phyloP scores from a whole-genome alignment of 202 grass and related monocot species.

The Elaeis oleifera region DNA sequence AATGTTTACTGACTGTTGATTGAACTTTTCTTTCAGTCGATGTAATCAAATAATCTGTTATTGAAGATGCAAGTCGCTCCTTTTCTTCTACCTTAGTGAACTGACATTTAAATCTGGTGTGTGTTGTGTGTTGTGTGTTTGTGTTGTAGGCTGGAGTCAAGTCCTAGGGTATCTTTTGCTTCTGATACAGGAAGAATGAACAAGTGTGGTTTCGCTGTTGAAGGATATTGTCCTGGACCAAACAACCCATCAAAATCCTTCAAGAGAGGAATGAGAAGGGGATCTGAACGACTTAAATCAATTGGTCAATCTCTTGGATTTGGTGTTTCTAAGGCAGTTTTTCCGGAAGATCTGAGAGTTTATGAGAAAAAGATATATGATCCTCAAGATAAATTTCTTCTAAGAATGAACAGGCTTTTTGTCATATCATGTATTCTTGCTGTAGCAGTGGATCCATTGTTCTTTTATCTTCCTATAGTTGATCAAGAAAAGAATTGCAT shows the following conservation, averaged over 20 bases:
- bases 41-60: too few relatives aligned
- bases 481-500: constrained; percentile 33
- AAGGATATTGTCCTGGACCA: constrained; percentile 25
- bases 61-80: too few relatives aligned
- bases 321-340: constrained; percentile 22
- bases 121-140: neutral
- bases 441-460: constrained; percentile 72
- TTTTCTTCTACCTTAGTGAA: too few relatives aligned
- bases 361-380: constrained; percentile 67
- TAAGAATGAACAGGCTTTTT: constrained; percentile 62
- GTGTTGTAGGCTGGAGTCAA: constrained; percentile 58
- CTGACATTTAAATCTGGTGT: neutral
- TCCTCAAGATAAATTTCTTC: constrained; percentile 55
- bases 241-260: constrained; percentile 42
- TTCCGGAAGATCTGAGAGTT: constrained; percentile 35
- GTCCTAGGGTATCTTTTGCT: constrained; percentile 54
- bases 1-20: too few relatives aligned
- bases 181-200: constrained; percentile 40
- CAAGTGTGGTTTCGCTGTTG: constrained; percentile 30
- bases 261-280: constrained; percentile 29
- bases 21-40: too few relatives aligned
- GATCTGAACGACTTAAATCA: constrained; percentile 7
- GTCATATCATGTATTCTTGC: constrained; percentile 60
- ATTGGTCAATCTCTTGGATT: constrained; percentile 24
- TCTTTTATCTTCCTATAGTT: constrained; percentile 78